A percentile compares a stretch with the other conserved stretches of the same genome.
These are phyloP conservation scores for Pythium brachiatum DNA, from an alignment of 352 stramenopile species.

Conservation along the genomic window DNA sequence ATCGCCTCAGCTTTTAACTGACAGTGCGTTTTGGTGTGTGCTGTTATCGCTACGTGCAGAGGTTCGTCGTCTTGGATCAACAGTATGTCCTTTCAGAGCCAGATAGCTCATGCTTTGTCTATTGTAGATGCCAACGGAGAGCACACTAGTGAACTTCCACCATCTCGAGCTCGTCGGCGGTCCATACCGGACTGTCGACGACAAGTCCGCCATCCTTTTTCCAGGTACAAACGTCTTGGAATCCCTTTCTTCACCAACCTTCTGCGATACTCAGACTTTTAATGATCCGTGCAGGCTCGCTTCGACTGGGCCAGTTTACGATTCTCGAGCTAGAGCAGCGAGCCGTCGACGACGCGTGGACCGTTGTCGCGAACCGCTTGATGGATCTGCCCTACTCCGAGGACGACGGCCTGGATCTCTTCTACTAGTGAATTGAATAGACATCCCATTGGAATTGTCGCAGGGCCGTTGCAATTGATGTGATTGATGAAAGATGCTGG, in stretches of 20 bases:
- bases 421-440: not conserved
- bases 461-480: too few species aligned
- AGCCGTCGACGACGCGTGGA: conserved; percentile 46
- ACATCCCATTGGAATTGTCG: not conserved
- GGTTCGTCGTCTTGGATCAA: not conserved
- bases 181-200: conserved; percentile 39
- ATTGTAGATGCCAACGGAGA: not conserved
- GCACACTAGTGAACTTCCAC: conserved; percentile 7
- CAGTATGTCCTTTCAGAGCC: too few species aligned
- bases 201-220: conserved; percentile 52
- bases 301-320: conserved; percentile 68
- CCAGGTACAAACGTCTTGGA: conserved; percentile 32
- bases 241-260: not conserved
- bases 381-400: conserved; percentile 16
- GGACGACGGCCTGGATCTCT: not conserved
- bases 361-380: conserved; percentile 27
- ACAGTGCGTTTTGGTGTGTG: not conserved
- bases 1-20: not conserved
- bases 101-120: too few species aligned
- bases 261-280: not conserved
- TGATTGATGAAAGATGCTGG: not conserved
- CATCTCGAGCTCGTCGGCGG: conserved; percentile 67
- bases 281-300: conserved; percentile 36
- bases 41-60: not conserved
- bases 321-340: conserved; percentile 68